Base-by-base conservation (phyloP, 495 filamentous ascomycete genomes). In the Jackrogersella multiformis region DNA sequence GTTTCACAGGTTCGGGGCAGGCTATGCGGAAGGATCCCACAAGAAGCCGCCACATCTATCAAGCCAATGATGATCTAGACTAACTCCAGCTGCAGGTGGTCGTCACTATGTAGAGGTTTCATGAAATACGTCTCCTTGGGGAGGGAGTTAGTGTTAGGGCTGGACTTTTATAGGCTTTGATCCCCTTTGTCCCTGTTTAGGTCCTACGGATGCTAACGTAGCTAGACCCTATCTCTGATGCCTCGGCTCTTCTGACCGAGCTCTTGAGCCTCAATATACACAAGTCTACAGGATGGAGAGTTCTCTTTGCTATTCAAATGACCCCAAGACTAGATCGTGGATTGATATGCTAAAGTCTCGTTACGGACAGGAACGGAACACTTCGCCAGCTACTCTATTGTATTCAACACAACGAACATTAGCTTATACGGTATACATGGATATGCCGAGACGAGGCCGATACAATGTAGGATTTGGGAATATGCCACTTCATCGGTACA, bases 1-100 rank as follows among this genome's bases (percentile, higher is more conserved):
- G 95, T 13, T 97, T 97, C 72, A 97, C 93, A 13, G 95, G 95
- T 38, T 97, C 93, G 38, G 95, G 95, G 32, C 92, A 95, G 73
- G 83, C 88, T 55, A 97, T 97, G 95, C 90, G 92, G 69, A 97
- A 96, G 73, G 94, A 97, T 75, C 87, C 89, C 23, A 86, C 89
- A 36, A 82, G 95, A 64, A 89, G 86, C 68, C 89, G 92, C 64
- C 92, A 97, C 74, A 90, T 94, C 60, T 97, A 96, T 76, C 89
- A 95, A 73, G 84, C 89, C 51, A 88, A 81, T 68, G 92, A 92
- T 10, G 92, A 97, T 34, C 85, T 94, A 65, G 89, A 88, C 73
- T 86, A 72, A 76, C 63, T 48, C 34, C 16, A 34, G 58, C 55
- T 56, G 28, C 73, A 75, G 73, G 44, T 54, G 30, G 57, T 30